These are phyloP conservation scores for Glomus cerebriforme DNA, from an alignment of 192 early-diverging fungal species.

Conservation along the genomic window DNA sequence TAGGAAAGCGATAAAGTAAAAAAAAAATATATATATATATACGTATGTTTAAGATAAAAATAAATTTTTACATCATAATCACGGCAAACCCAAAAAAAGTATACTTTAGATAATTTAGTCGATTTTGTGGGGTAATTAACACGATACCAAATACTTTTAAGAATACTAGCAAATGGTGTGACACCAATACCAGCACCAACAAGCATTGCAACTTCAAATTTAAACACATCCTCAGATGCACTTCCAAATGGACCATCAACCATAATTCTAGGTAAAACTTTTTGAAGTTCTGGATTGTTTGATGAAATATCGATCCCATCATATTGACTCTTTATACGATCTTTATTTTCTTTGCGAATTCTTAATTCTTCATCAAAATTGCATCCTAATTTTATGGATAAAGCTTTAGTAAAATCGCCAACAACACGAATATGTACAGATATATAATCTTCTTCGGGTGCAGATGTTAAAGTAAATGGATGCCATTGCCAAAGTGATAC, in stretches of 20 bases:
- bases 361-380: constrained; percentile 43
- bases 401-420: constrained; percentile 71
- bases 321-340: constrained; percentile 30
- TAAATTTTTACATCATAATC: constrained; percentile 49
- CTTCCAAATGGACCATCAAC: constrained; percentile 75
- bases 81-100: constrained; percentile 80
- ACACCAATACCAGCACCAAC: constrained; percentile 84
- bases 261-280: constrained; percentile 53
- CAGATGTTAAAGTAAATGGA: constrained; percentile 75
- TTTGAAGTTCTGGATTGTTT: constrained; percentile 34
- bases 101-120: constrained; percentile 62
- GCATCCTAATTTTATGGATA: constrained; percentile 67
- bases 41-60: background rate
- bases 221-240: constrained; percentile 75
- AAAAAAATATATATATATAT: too few species aligned
- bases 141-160: constrained; percentile 75
- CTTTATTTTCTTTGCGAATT: constrained; percentile 39
- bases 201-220: constrained; percentile 67
- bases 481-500: constrained; percentile 77
- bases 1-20: background rate
- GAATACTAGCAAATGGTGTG: constrained; percentile 74
- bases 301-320: constrained; percentile 21
- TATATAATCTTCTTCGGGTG: constrained; percentile 78
- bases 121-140: constrained; percentile 57
- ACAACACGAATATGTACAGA: constrained; percentile 75